These are phyloP conservation scores for Pelargonium australe DNA, from an alignment of 441 rosid genomes.

Conservation along the genomic window DNA sequence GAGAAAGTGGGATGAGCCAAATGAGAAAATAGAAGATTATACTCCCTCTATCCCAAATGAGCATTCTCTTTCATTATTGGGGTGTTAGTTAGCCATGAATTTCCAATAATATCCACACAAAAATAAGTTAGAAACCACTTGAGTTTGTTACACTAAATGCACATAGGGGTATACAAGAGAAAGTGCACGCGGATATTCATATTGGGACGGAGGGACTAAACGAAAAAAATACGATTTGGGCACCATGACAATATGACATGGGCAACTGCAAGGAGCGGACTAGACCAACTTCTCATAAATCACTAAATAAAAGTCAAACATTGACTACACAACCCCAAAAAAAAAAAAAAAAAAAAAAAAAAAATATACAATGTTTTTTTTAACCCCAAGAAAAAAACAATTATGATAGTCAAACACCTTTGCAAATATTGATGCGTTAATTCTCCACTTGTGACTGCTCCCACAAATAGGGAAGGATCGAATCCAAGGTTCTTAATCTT, in stretches of 20 bases:
- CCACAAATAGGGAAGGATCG: slow-evolving; percentile 75
- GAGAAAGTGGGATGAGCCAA: not conserved
- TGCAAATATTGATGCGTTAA: slow-evolving; percentile 58
- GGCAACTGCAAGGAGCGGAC: not conserved
- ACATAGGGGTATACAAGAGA: no score
- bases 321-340: no score
- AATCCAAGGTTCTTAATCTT: slow-evolving; percentile 77
- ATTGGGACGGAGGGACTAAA: no score
- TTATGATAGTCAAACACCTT: not conserved
- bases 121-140: no score
- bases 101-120: no score
- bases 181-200: not conserved
- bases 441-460: slow-evolving; percentile 90
- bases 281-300: not conserved
- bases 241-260: not conserved
- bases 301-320: not conserved
- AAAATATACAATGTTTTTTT: not conserved
- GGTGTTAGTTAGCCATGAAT: no score
- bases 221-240: not conserved
- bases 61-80: no score
- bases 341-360: not conserved
- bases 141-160: no score
- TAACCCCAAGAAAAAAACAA: not conserved
- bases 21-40: not conserved
- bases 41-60: not conserved